These are phyloP conservation scores for Beauveria asiatica DNA, from an alignment of 2,329 filamentous ascomycete species.

Conservation along the genomic window DNA sequence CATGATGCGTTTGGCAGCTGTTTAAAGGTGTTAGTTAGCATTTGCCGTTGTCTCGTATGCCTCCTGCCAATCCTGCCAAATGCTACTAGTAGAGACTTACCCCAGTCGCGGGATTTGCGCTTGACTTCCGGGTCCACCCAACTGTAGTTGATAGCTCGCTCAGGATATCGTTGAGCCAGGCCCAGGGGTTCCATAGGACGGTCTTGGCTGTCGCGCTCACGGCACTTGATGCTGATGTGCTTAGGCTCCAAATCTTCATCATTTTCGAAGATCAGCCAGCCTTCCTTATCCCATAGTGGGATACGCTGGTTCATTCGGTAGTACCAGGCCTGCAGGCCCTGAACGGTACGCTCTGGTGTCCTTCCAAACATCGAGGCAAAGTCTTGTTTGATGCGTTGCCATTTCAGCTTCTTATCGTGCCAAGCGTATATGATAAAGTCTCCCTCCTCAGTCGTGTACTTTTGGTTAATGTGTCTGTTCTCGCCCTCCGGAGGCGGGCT, in stretches of 20 bases:
- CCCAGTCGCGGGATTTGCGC: conserved; percentile 28
- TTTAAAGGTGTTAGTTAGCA: conserved; percentile 14
- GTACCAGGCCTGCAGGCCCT: conserved; percentile 35
- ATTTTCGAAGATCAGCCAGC: conserved; percentile 31
- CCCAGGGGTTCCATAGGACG: conserved; percentile 29
- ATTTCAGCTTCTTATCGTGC: conserved; percentile 35
- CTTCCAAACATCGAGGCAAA: conserved; percentile 31
- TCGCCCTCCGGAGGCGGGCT: conserved; percentile 29
- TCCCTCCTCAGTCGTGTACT: conserved; percentile 35
- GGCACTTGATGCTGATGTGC: conserved; percentile 30
- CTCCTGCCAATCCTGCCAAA: background rate
- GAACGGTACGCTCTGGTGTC: conserved; percentile 29
- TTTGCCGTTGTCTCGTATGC: background rate
- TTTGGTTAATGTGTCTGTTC: conserved; percentile 33
- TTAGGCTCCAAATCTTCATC: conserved; percentile 30
- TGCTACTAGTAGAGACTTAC: conserved; percentile 24
- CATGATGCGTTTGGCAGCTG: conserved; percentile 26
- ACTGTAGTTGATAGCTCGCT: conserved; percentile 35
- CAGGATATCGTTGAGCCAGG: conserved; percentile 36
- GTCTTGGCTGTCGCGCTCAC: conserved; percentile 28
- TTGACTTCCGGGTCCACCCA: conserved; percentile 36
- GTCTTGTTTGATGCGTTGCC: conserved; percentile 31
- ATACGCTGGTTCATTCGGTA: conserved; percentile 36
- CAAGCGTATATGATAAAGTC: conserved; percentile 37
- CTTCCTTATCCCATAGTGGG: conserved; percentile 31